These are phyloP conservation scores for Sugiyamaella novakii DNA, from an alignment of 1,139 yeast species.

Conservation along the genomic window DNA sequence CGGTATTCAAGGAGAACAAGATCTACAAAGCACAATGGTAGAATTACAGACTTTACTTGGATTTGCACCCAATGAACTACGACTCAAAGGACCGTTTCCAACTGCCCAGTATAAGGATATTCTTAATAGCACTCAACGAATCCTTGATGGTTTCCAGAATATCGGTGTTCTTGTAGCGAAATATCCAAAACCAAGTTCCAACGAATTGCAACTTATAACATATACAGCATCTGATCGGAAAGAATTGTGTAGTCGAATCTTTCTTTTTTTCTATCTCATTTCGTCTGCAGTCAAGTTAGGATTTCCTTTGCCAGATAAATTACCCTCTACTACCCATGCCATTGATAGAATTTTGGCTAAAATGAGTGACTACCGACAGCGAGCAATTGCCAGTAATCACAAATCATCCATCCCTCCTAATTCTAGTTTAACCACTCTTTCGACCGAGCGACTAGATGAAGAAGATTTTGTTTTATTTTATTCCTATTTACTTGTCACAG, in stretches of 20 bases:
- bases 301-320: conserved; percentile 72
- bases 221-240: conserved; percentile 60
- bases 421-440: background rate
- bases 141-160: conserved; percentile 75
- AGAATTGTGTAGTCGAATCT: conserved; percentile 71
- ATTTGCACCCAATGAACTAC: conserved; percentile 75
- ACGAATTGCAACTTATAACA: conserved; percentile 59
- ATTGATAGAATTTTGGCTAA: conserved; percentile 68
- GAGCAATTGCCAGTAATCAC: conserved; percentile 10
- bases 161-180: conserved; percentile 66
- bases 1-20: conserved; percentile 41
- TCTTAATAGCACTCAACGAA: conserved; percentile 59
- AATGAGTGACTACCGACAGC: conserved; percentile 44
- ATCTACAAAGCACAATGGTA: conserved; percentile 54
- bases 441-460: conserved; percentile 36
- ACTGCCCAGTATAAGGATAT: conserved; percentile 53
- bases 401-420: background rate
- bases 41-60: conserved; percentile 62
- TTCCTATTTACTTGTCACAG: conserved; percentile 71
- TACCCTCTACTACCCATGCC: conserved; percentile 79
- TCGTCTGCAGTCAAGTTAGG: conserved; percentile 77
- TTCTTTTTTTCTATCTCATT: conserved; percentile 73
- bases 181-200: conserved; percentile 55
- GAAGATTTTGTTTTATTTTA: conserved; percentile 77
- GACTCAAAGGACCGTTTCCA: conserved; percentile 77